Conservation (phyloP, 352 stramenopile genomes). For the Globisporangium iwayamae region DNA sequence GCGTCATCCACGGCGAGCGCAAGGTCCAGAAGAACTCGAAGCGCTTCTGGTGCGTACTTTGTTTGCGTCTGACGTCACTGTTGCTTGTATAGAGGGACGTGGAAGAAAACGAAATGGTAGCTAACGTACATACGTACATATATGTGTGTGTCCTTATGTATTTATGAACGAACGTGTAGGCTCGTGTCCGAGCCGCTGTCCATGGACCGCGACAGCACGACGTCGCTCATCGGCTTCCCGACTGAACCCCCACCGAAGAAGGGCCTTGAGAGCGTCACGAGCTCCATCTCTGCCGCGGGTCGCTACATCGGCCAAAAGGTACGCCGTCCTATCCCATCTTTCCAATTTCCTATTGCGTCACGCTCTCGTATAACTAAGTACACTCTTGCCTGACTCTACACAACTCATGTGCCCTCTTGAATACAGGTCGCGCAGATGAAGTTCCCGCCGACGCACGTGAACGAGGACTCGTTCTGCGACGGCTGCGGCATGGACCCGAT, state of each 20-base stretch:
- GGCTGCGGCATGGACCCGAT: slow-evolving; percentile 88
- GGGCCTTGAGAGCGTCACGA: slow-evolving; percentile 55
- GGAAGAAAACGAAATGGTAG: neutral
- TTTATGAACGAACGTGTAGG: slow-evolving; percentile 22
- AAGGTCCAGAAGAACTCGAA: slow-evolving; percentile 85
- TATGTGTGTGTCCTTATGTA: neutral
- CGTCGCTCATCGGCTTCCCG: slow-evolving; percentile 63
- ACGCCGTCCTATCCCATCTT: neutral
- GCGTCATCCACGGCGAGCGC: slow-evolving; percentile 83
- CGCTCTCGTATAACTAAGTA: neutral
- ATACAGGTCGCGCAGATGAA: slow-evolving; percentile 70
- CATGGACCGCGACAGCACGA: slow-evolving; percentile 77
- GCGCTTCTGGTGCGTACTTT: slow-evolving; percentile 48
- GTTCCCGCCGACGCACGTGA: slow-evolving; percentile 64
- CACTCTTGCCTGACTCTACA: neutral
- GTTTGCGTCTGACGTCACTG: neutral
- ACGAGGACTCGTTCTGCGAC: slow-evolving; percentile 89
- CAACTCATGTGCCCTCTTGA: neutral
- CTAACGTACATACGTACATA: neutral
- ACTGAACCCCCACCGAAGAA: slow-evolving; percentile 34
- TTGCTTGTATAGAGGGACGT: neutral
- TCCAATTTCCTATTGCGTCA: no score
- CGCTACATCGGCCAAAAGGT: slow-evolving; percentile 79
- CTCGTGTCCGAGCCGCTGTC: slow-evolving; percentile 82
- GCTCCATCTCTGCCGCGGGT: slow-evolving; percentile 64